phyloP scores from a whole-genome alignment of 2,329 filamentous ascomycete species.

The Cercospora berteroae region DNA sequence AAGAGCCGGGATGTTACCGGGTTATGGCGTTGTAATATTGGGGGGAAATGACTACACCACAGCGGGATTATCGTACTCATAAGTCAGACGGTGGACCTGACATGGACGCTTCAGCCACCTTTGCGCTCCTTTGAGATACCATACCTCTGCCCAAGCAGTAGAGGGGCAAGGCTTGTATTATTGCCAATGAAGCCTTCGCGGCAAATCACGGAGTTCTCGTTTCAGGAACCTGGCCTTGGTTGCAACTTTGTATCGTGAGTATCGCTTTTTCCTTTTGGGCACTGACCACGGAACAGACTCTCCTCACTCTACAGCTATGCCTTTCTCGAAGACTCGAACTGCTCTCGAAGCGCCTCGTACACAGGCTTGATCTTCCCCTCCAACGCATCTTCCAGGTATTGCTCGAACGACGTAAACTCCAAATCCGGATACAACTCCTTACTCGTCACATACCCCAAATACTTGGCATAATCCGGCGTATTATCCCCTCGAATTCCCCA shows the following conservation, averaged over 20 bases:
- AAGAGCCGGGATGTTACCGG: conserved; percentile 9
- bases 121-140: conserved; percentile 25
- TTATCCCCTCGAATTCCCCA: conserved; percentile 55
- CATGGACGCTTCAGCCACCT: conserved; percentile 15
- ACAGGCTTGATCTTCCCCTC: conserved; percentile 37
- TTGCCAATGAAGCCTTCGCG: conserved; percentile 1
- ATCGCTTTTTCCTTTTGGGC: too few relatives aligned
- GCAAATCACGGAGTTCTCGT: neutral
- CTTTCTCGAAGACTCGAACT: conserved; percentile 50
- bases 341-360: conserved; percentile 39
- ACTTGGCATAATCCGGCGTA: conserved; percentile 52
- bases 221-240: too few relatives aligned
- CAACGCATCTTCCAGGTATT: conserved; percentile 44
- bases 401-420: conserved; percentile 41
- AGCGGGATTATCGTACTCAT: conserved; percentile 21
- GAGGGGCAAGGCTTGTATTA: conserved; percentile 11
- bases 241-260: too few relatives aligned
- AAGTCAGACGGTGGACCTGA: conserved; percentile 12
- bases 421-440: conserved; percentile 57
- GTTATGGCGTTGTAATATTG: conserved; percentile 20
- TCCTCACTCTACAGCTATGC: conserved; percentile 14
- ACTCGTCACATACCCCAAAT: conserved; percentile 50
- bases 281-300: neutral
- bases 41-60: conserved; percentile 21
- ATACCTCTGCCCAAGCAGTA: conserved; percentile 10